Base-by-base conservation (phyloP, 1,284 basidiomycete species). In the Ceratobasidium sp. region DNA sequence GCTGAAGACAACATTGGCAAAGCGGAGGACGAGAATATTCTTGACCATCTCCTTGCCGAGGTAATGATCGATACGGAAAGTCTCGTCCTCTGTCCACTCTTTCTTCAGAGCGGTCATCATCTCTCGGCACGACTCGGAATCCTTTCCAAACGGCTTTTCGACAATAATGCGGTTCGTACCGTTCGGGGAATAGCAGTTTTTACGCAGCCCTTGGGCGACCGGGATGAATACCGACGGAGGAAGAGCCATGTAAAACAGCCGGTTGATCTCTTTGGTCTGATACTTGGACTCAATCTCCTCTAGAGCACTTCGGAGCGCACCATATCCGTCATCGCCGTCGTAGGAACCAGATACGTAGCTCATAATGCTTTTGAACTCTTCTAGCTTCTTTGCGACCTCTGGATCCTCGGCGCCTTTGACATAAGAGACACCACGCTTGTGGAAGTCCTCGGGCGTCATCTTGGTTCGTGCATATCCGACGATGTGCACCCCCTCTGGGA, bases 41-140 rank as follows among this genome's bases (percentile, higher is more conserved):
- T 98, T 98, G 84, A 98, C 94, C 96, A 98, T 98, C 89, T 98
- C 96, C 88, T 98, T 98, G 80, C 96, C 96, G 77, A 98, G 92
- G 85, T 98, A 98, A 84, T 98, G 96, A 86, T 98, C 96, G 84
- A 98, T 98, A 80, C 96, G 94, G 91, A 95, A 98, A 10, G 96
- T 98, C 88, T 98, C 96, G 62, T 97, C 94, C 86, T 98, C 96
- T 4, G 89, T 88, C 96, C 96, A 98, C 81, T 95, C 91, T 81
- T 91, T 84, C 87, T 96, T 97, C 84, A 98, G 88, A 13, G 91
- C 88, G 52, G 86, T 84, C 80, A 98, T 90, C 80, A 98, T 92
- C 80, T 91, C 89, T 64, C 94, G 90, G 78, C 93, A 95, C n/a
- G 93, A 94, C 0, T 95, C 91, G 78, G 94, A 90, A 83, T 98